Evolutionary conservation across 352 stramenopile species (phyloP), one percentile per base, ranked within the genome.

Genomic region (Peronospora destructor): DNA sequence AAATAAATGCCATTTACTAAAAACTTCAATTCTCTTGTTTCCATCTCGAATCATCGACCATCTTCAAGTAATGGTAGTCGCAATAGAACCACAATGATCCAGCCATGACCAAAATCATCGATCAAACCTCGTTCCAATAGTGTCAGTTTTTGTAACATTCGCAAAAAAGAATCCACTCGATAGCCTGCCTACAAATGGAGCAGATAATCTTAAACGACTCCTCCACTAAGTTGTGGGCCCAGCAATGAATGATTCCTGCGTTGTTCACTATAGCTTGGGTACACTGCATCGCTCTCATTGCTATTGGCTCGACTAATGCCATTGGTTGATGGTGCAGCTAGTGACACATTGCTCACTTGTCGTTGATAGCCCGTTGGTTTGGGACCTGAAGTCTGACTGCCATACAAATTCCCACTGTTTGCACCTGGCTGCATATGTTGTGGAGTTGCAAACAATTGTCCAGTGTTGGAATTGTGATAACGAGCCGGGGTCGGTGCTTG

Each of bases 231-330:
- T 65, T 84, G 76, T 14, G 61, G 62, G 3, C 74, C 76, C 33
- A 87, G 53, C 41, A 87, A 49, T 3, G 76, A 82, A 57, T 85
- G 74, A 55, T 87, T 84, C 59, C 72, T 73, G 64, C 76, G 73
- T 46, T 84, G 70, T 28, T 78, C 62, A 51, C 64, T 74, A 68
- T 84, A 82, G 48, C 57, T 61, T 6, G 76, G 74, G 39, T 85
- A 87, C 23, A 78, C 76, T 8, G 68, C 61, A 6, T 85, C 73
- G 16, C 53, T 59, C n/a, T 68, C 59, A 32, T 61, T 64, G 38
- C 65, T 74, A 45, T 64, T 61, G 6, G 52, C 59, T 36, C 62
- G 58, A 34, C 43, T 64, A 10, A 66, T 32, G 9, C 34, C 46
- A n/a, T 45, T 69, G 0, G 30, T 23, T 1, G 51, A 49, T 11